phyloP scores from a whole-genome alignment of 2,329 filamentous ascomycete genomes.

The Fusarium graminum region DNA sequence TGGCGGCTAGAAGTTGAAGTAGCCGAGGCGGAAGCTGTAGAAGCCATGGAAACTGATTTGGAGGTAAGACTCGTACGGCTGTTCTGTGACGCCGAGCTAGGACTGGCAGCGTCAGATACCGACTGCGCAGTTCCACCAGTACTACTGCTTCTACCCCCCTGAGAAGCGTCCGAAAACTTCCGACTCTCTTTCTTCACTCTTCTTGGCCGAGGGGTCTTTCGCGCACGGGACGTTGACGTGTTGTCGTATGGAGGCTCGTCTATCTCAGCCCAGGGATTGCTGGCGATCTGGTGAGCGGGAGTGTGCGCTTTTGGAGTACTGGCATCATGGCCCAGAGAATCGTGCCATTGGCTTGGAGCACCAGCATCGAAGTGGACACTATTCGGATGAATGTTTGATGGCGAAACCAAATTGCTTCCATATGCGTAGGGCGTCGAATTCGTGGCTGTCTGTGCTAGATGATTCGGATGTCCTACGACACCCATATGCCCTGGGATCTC shows the following conservation, averaged over 20 bases:
- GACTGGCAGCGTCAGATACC: slow-evolving; percentile 44
- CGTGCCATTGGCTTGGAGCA: slow-evolving; percentile 41
- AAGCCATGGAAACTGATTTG: slow-evolving; percentile 44
- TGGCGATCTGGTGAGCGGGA: slow-evolving; percentile 37
- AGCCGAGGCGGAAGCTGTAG: slow-evolving; percentile 37
- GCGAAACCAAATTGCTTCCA: slow-evolving; percentile 42
- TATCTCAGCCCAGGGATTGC: slow-evolving; percentile 46
- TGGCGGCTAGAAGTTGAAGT: slow-evolving; percentile 44
- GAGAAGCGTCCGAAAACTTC: slow-evolving; percentile 39
- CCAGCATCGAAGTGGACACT: slow-evolving; percentile 36
- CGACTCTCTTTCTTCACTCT: slow-evolving; percentile 39
- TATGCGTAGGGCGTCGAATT: slow-evolving; percentile 39
- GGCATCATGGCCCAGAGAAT: slow-evolving; percentile 39
- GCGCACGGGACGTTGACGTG: slow-evolving; percentile 28
- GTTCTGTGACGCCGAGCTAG: slow-evolving; percentile 44
- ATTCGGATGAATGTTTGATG: slow-evolving; percentile 44
- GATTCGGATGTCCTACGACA: slow-evolving; percentile 36
- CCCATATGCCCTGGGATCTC: slow-evolving; percentile 41
- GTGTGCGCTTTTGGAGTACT: slow-evolving; percentile 47
- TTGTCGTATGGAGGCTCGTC: slow-evolving; percentile 36
- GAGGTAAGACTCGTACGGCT: slow-evolving; percentile 45
- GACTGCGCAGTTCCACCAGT: slow-evolving; percentile 36
- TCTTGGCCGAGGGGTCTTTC: slow-evolving; percentile 37
- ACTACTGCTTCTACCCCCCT: slow-evolving; percentile 33
- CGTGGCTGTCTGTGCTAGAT: slow-evolving; percentile 35